Base-by-base conservation (phyloP, 805 yeast species). In the Lachancea fermentati region DNA sequence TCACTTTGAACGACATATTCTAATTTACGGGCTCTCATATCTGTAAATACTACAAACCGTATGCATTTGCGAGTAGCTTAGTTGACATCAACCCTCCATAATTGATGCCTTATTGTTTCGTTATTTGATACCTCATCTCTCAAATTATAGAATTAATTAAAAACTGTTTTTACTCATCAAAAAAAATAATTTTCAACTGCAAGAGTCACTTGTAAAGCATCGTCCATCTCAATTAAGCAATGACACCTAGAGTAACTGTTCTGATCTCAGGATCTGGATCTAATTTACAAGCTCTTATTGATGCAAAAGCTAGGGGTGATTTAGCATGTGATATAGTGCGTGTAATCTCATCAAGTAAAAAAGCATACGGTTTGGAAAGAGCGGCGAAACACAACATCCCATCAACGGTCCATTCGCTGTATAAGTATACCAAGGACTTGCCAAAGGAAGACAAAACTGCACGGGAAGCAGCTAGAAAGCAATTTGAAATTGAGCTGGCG, bases 181-280 rank as follows among this genome's bases (percentile, higher is more conserved):
- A n/a, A n/a, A n/a, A n/a, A n/a, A n/a, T n/a, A n/a, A n/a, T n/a
- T n/a, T n/a, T n/a, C n/a, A n/a, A n/a, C n/a, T n/a, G n/a, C n/a
- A n/a, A 22, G 26, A 22, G 26, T 22, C 26, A 22, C 11, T 11
- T 22, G 26, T n/a, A n/a, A n/a, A n/a, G n/a, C n/a, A n/a, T n/a
- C n/a, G n/a, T n/a, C n/a, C n/a, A n/a, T n/a, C n/a, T n/a, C n/a
- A n/a, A n/a, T n/a, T n/a, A n/a, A 9, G 35, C 25, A n/a, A 41
- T 26, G 36, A 45, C 44, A 45, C 34, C 55, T 16, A 68, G 65
- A 46, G 63, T 71, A 24, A 52, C 63, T 2, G 97, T 93, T 0
- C 74, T 93, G 29, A 93, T 93, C 16, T 89, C 97, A 0, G 98
- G 98, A 0, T 81, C 83, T 19, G 98, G 98, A 1, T 79, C 97